These are phyloP conservation scores for Patellifolia procumbens DNA, from an alignment of 179 eudicot species.

Conservation along the genomic window DNA sequence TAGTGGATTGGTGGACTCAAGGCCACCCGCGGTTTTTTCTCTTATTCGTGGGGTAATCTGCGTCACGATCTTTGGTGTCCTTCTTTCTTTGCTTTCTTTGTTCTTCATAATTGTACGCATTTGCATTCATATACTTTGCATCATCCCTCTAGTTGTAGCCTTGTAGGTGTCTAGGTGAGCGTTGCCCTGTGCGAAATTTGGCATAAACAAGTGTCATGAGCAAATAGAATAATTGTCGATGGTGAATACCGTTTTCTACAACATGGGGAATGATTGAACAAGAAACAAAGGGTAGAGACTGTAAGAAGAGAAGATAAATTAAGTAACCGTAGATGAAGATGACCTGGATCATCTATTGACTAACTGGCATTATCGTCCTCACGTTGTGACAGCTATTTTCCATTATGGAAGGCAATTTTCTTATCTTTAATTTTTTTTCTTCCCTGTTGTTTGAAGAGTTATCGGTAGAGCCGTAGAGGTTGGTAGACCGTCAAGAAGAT, in stretches of 20 bases:
- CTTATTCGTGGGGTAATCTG: too few species aligned
- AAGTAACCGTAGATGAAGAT: conserved; percentile 2
- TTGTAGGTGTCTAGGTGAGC: too few species aligned
- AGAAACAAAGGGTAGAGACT: conserved; percentile 11
- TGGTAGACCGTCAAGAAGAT: conserved; percentile 30
- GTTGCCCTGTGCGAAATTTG: too few species aligned
- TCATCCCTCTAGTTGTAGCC: too few species aligned
- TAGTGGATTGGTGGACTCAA: too few species aligned
- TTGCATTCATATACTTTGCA: too few species aligned
- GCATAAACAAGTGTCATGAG: too few species aligned
- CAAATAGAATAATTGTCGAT: too few species aligned
- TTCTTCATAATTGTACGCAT: too few species aligned
- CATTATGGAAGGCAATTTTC: neutral
- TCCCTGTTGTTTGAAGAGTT: neutral
- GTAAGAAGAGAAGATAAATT: neutral
- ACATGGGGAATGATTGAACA: conserved; percentile 19
- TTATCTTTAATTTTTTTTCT: neutral
- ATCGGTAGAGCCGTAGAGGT: conserved; percentile 1
- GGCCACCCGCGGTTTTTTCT: too few species aligned
- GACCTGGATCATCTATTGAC: conserved; percentile 19
- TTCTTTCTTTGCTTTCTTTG: too few species aligned
- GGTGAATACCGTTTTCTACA: neutral
- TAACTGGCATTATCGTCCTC: conserved; percentile 17
- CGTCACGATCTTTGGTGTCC: too few species aligned
- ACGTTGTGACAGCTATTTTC: conserved; percentile 30